Evolutionary conservation across 371 early-diverging fungal genomes (phyloP), one percentile per base, ranked within the genome.

Genomic region (Mucor piriformis): DNA sequence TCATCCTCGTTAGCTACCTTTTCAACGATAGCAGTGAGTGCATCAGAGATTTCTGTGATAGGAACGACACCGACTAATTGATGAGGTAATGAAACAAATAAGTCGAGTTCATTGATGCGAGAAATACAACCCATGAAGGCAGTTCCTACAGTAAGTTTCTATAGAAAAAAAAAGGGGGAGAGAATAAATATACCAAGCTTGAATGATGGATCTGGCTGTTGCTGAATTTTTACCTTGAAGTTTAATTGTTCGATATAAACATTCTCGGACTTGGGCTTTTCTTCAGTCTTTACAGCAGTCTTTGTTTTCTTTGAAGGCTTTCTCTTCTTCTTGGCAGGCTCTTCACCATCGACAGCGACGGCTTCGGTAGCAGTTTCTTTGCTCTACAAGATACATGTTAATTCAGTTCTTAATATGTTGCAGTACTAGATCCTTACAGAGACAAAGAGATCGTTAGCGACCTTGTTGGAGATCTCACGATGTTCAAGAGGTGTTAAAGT

Each of bases 401-500:
- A 1, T 18, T 25, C 11, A 34, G 29, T 29, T 56, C n/a, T 24
- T 53, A 25, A 1, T 43, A 18, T 43, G 6, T 13, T 16, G 6
- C 6, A 3, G 6, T 20, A 3, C 6, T 8, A 27, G 49, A 49
- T 49, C 46, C 59, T 69, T 73, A 70, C 73, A 37, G 56, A 55
- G 35, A 49, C 59, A 59, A 85, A 77, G 47, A 87, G 77, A 63
- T 88, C 89, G 46, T 72, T 68, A 29, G 89, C 88, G 18, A 88
- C 94, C 61, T 91, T 84, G 62, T 83, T 84, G 23, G 85, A 64
- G 40, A 92, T 81, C 59, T 94, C 92, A 40, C 89, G 84, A 73
- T 85, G 86, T 70, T 94, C 94, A 21, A 94, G 82, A 42, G 93
- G 92, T 2, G 93, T 92, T 63, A 94, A 74, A 3, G 83, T 86